These are phyloP conservation scores for Stagonosporopsis cucurbitacearum DNA, from an alignment of 2,329 filamentous ascomycete species.

Conservation along the genomic window DNA sequence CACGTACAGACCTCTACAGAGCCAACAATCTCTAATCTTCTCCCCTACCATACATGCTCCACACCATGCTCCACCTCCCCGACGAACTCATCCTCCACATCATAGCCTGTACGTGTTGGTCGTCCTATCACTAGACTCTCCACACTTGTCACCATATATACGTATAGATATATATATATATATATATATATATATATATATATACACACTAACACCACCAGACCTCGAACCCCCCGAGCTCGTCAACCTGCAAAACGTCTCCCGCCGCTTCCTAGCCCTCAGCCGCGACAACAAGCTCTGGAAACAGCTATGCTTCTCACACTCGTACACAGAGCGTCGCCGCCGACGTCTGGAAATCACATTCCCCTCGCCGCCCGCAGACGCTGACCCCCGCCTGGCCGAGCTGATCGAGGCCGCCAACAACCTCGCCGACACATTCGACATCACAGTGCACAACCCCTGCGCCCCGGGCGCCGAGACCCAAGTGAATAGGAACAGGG, in stretches of 20 bases:
- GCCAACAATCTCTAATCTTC: not conserved
- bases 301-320: slow-evolving; percentile 61
- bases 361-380: slow-evolving; percentile 7
- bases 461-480: slow-evolving; percentile 41
- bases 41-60: too few species aligned
- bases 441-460: slow-evolving; percentile 31
- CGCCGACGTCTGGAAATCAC: slow-evolving; percentile 51
- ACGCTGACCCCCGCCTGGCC: slow-evolving; percentile 53
- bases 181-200: too few species aligned
- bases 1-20: too few species aligned
- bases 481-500: slow-evolving; percentile 39
- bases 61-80: slow-evolving; percentile 35
- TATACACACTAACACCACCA: slow-evolving; percentile 37
- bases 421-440: slow-evolving; percentile 36
- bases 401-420: slow-evolving; percentile 52
- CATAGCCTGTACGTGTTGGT: slow-evolving; percentile 45
- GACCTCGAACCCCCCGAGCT: slow-evolving; percentile 69
- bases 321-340: slow-evolving; percentile 66
- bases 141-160: too few species aligned
- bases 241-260: slow-evolving; percentile 72
- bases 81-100: slow-evolving; percentile 53
- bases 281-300: slow-evolving; percentile 72
- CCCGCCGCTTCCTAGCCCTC: slow-evolving; percentile 67
- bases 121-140: not conserved
- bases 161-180: too few species aligned